Conservation (phyloP, 768 basidiomycete genomes). For the Dendrothele bispora region DNA sequence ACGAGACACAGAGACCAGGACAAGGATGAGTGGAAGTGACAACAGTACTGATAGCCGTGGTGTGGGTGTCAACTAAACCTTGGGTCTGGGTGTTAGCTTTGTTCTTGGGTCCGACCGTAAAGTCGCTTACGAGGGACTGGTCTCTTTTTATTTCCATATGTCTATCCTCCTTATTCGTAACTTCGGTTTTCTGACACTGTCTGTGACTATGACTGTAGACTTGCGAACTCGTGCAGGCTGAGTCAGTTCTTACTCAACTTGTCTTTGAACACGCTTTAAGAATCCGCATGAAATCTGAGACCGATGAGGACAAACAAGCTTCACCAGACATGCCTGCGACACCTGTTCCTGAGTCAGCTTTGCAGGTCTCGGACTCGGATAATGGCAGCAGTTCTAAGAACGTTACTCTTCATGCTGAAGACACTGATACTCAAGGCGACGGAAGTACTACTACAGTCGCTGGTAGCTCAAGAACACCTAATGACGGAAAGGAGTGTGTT, state of each 20-base stretch:
- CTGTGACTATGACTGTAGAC: slow-evolving; percentile 35
- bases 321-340: slow-evolving; percentile 8
- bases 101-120: slow-evolving; percentile 32
- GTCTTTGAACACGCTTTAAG: slow-evolving; percentile 51
- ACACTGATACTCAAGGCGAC: too few species aligned
- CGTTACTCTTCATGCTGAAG: background rate
- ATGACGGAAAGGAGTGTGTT: slow-evolving; percentile 47
- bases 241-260: slow-evolving; percentile 43
- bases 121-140: slow-evolving; percentile 37
- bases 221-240: slow-evolving; percentile 44
- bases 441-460: too few species aligned
- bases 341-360: background rate
- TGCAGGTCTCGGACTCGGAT: slow-evolving; percentile 11
- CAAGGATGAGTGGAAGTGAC: too few species aligned
- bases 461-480: too few species aligned
- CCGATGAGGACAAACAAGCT: slow-evolving; percentile 8
- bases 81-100: slow-evolving; percentile 58
- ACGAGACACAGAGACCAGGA: too few species aligned
- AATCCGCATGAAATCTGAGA: slow-evolving; percentile 56
- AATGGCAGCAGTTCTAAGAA: background rate
- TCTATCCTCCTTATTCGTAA: background rate
- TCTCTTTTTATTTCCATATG: slow-evolving; percentile 30
- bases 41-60: too few species aligned
- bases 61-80: slow-evolving; percentile 54
- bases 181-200: background rate